These are phyloP conservation scores for Dictyostelium firmibasis DNA, from an alignment of 78 protist genomes.

Conservation along the genomic window DNA sequence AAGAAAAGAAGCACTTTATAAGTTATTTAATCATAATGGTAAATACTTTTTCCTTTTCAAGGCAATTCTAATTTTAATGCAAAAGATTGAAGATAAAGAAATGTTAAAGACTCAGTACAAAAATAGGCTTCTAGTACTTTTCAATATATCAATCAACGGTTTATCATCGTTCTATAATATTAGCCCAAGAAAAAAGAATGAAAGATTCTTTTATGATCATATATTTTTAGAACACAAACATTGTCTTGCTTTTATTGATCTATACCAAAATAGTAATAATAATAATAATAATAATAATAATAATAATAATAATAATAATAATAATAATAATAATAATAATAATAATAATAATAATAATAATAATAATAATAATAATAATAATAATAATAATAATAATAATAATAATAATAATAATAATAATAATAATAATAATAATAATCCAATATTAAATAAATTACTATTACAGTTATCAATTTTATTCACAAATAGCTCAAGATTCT, in stretches of 20 bases:
- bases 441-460: neutral
- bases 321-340: neutral
- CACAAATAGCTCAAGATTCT: neutral
- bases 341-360: too few relatives aligned
- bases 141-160: neutral
- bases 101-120: neutral
- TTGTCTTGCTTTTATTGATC: neutral
- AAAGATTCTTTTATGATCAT: neutral
- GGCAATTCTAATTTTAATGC: neutral
- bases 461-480: neutral
- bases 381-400: neutral
- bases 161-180: neutral
- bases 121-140: neutral
- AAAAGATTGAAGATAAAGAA: neutral
- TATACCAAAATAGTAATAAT: neutral
- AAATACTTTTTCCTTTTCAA: neutral
- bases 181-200: neutral
- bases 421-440: neutral
- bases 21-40: neutral
- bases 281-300: neutral
- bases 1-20: neutral
- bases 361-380: neutral
- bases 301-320: neutral
- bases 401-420: too few relatives aligned
- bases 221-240: neutral